phyloP scores from a whole-genome alignment of 208 protist species.

The Naegleria lovaniensis region DNA sequence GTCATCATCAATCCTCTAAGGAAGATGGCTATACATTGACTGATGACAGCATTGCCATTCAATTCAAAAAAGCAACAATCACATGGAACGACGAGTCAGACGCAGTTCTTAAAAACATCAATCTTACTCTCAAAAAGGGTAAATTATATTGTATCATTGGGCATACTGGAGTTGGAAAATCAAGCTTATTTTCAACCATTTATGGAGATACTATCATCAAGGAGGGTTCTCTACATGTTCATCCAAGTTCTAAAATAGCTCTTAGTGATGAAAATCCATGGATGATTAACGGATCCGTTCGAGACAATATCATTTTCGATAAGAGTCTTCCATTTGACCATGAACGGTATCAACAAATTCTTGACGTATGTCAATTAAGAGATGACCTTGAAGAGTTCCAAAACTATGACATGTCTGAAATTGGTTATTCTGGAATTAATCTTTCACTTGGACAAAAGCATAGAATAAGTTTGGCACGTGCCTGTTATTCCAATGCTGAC shows the following conservation, averaged over 20 bases:
- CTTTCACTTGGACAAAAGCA: conserved; percentile 56
- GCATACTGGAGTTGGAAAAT: conserved; percentile 26
- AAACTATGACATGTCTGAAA: conserved; percentile 55
- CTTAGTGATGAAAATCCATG: conserved; percentile 44
- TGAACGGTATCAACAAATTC: conserved; percentile 35
- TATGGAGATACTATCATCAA: conserved; percentile 34
- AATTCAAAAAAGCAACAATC: not conserved
- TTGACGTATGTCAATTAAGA: conserved; percentile 41
- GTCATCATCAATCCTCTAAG: too few species aligned
- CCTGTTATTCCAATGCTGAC: conserved; percentile 21
- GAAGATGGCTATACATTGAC: too few species aligned
- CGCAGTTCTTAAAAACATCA: not conserved
- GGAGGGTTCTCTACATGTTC: not conserved
- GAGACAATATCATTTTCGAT: conserved; percentile 58
- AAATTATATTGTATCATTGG: conserved; percentile 31
- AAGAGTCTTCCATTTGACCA: conserved; percentile 39
- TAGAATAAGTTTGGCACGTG: conserved; percentile 45
- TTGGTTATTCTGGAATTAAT: conserved; percentile 64
- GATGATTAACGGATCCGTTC: conserved; percentile 51
- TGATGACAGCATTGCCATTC: not conserved
- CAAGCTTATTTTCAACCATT: conserved; percentile 27
- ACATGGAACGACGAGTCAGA: conserved; percentile 41
- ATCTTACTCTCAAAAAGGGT: conserved; percentile 5
- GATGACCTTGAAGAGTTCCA: conserved; percentile 50
- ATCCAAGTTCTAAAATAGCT: not conserved